Evolutionary conservation across 176 grass and related monocot species (phyloP).

Genomic region (Musa acuminata): DNA sequence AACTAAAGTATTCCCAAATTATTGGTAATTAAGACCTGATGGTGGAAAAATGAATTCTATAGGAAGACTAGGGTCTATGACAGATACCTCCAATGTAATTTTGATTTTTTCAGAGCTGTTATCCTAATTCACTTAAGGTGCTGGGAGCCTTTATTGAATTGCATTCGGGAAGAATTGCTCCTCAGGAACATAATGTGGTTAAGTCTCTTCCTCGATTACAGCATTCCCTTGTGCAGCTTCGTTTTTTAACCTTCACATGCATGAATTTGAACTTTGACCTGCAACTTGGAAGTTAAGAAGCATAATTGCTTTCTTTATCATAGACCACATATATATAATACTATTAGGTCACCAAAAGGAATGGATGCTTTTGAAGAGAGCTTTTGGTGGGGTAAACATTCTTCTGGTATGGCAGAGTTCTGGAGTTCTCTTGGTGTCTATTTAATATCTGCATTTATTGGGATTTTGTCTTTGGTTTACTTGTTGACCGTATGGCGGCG

Average conservation of each 20-base stretch:
- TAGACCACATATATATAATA: background rate
- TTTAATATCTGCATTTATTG: slow-evolving; percentile 22
- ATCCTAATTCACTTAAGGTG: background rate
- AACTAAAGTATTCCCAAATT: too few species aligned
- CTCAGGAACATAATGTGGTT: background rate
- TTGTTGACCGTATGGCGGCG: slow-evolving; percentile 36
- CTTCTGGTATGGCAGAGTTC: slow-evolving; percentile 26
- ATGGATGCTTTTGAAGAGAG: slow-evolving; percentile 33
- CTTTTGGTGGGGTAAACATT: slow-evolving; percentile 20
- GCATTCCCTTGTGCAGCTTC: background rate
- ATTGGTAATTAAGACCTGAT: too few species aligned
- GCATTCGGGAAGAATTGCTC: background rate
- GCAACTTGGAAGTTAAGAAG: background rate
- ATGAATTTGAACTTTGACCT: background rate
- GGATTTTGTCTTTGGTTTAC: slow-evolving; percentile 38
- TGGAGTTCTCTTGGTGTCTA: slow-evolving; percentile 36
- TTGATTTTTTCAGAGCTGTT: background rate
- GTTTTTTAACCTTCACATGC: background rate
- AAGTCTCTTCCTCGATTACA: background rate
- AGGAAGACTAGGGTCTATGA: background rate
- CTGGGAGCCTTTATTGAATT: background rate
- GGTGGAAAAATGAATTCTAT: background rate
- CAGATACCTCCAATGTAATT: background rate
- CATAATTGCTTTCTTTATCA: background rate
- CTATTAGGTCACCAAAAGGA: background rate